Percentiles rank a stretch among this genome's conserved stretches.
Conservation (phyloP, 495 filamentous ascomycete species). For the Amniculicola lignicola region DNA sequence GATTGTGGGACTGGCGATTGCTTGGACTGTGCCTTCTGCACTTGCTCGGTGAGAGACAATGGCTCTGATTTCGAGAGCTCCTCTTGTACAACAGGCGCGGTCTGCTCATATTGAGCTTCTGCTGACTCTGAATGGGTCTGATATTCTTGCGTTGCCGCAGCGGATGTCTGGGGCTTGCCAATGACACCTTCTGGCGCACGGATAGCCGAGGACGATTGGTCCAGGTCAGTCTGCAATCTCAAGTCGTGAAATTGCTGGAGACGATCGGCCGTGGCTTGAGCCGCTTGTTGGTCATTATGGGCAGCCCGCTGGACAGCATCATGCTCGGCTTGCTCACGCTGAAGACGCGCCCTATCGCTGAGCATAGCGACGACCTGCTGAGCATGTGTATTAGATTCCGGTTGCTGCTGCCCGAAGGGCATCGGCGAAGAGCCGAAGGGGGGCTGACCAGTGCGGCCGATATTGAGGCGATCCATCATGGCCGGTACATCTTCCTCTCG, state of each 20-base stretch:
- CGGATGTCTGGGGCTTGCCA: constrained; percentile 19
- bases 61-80: constrained; percentile 29
- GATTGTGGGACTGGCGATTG: constrained; percentile 59
- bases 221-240: constrained; percentile 53
- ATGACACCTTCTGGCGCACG: constrained; percentile 32
- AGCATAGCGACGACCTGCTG: constrained; percentile 60
- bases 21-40: constrained; percentile 73
- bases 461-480: constrained; percentile 59
- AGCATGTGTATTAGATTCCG: constrained; percentile 50
- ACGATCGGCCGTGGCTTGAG: constrained; percentile 55
- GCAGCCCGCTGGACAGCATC: constrained; percentile 45
- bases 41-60: constrained; percentile 80
- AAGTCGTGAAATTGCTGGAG: constrained; percentile 63
- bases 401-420: constrained; percentile 50
- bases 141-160: constrained; percentile 5
- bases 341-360: constrained; percentile 58
- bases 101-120: constrained; percentile 1
- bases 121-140: constrained; percentile 5
- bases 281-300: constrained; percentile 46
- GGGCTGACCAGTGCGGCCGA: constrained; percentile 52
- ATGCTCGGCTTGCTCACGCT: constrained; percentile 62
- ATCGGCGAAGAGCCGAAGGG: constrained; percentile 53
- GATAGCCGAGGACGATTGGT: constrained; percentile 4
- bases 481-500: constrained; percentile 60
- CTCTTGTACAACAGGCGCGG: too few species aligned